Conservation (phyloP, 2,329 filamentous ascomycete species). For the Aspergillus sp. region DNA sequence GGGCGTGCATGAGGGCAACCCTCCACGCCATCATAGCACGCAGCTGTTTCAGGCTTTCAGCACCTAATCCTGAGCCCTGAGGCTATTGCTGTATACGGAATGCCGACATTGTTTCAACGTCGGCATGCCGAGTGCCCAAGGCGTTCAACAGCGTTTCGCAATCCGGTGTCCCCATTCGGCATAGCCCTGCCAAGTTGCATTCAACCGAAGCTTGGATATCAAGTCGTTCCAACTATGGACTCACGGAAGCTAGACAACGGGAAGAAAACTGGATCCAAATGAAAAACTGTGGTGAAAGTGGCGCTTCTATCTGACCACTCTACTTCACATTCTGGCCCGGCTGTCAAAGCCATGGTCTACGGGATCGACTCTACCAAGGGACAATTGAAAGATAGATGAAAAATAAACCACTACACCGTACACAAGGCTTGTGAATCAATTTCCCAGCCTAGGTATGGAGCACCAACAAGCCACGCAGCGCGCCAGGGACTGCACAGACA, state of each 20-base stretch:
- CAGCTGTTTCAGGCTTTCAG: neutral
- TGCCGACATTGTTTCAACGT: conserved; percentile 9
- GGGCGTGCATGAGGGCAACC: neutral
- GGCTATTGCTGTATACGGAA: conserved; percentile 8
- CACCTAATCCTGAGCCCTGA: neutral
- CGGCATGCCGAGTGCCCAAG: conserved; percentile 19
- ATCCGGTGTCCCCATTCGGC: conserved; percentile 18
- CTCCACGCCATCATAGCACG: neutral
- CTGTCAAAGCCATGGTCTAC: neutral
- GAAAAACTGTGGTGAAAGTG: neutral
- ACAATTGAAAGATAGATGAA: neutral
- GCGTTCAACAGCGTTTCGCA: neutral
- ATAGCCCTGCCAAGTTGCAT: conserved; percentile 13
- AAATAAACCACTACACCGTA: neutral
- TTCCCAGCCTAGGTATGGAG: neutral
- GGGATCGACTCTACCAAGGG: neutral
- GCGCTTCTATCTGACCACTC: neutral
- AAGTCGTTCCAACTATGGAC: neutral
- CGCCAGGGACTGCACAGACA: neutral
- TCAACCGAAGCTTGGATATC: conserved; percentile 1
- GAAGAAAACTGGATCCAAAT: neutral
- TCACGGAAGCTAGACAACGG: neutral
- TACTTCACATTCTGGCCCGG: neutral
- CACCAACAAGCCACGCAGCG: neutral
- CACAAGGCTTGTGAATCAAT: neutral